These are phyloP conservation scores for Talaromyces proteolyticus DNA, from an alignment of 495 filamentous ascomycete species.

Conservation along the genomic window DNA sequence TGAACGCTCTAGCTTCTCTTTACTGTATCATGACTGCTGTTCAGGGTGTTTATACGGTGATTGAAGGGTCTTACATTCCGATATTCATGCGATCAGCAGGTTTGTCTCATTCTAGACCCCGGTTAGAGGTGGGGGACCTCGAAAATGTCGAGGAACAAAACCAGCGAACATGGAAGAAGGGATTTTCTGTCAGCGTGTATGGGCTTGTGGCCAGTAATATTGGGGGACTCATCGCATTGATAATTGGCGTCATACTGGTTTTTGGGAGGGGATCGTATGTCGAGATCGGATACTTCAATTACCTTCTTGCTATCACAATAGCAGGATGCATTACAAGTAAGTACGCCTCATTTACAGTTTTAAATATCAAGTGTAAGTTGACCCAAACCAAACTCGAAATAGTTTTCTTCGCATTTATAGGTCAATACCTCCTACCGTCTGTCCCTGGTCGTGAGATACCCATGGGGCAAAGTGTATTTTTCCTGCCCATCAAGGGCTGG, in stretches of 20 bases:
- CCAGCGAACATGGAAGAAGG: slow-evolving; percentile 10
- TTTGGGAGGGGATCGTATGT: slow-evolving; percentile 12
- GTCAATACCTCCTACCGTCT: slow-evolving; percentile 12
- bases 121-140: background rate
- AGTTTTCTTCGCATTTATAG: slow-evolving; percentile 12
- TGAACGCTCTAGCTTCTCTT: slow-evolving; percentile 10
- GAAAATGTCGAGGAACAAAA: slow-evolving; percentile 3
- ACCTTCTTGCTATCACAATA: slow-evolving; percentile 16
- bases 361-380: too few relatives aligned
- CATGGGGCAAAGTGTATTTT: slow-evolving; percentile 6
- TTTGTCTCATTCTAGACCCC: slow-evolving; percentile 9
- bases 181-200: slow-evolving; percentile 14
- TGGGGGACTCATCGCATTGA: slow-evolving; percentile 11
- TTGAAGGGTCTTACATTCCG: slow-evolving; percentile 18
- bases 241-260: slow-evolving; percentile 17
- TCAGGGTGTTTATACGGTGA: slow-evolving; percentile 13
- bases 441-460: slow-evolving; percentile 9
- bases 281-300: slow-evolving; percentile 12
- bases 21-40: slow-evolving; percentile 11
- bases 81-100: slow-evolving; percentile 17
- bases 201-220: slow-evolving; percentile 14
- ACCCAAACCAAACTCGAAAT: too few relatives aligned
- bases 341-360: too few relatives aligned
- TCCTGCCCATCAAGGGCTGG: slow-evolving; percentile 15
- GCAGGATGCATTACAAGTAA: slow-evolving; percentile 14